Percentiles rank a stretch among this genome's conserved stretches.
phyloP scores from a whole-genome alignment of 78 protist species.

The Pelomyxa schiedti region DNA sequence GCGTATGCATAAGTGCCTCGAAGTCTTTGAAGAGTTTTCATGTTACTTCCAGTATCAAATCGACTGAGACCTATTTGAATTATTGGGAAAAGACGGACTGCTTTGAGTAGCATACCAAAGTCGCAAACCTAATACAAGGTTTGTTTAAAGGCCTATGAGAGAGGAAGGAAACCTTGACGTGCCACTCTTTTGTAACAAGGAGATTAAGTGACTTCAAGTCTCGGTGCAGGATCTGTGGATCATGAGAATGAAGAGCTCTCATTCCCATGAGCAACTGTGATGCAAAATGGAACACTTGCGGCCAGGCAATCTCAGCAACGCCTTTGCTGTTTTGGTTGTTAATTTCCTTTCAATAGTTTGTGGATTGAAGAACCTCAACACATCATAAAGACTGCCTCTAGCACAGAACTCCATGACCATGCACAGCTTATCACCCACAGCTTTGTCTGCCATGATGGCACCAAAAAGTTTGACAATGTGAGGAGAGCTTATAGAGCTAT shows the following conservation, averaged over 20 bases:
- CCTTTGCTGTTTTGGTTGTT: too few relatives aligned
- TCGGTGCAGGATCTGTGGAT: neutral
- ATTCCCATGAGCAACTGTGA: neutral
- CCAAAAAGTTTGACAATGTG: constrained; percentile 48
- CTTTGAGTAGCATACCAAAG: too few relatives aligned
- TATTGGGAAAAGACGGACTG: too few relatives aligned
- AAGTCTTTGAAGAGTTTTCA: constrained; percentile 45
- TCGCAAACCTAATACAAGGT: too few relatives aligned
- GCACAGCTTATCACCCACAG: constrained; percentile 48
- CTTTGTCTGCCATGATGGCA: constrained; percentile 40
- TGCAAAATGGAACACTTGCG: neutral
- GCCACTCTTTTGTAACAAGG: constrained; percentile 31
- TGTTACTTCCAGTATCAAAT: constrained; percentile 36
- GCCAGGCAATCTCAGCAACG: neutral
- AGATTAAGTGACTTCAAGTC: constrained; percentile 53
- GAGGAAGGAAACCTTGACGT: too few relatives aligned
- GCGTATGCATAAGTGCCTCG: constrained; percentile 59
- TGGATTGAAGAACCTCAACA: constrained; percentile 42
- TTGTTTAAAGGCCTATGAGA: too few relatives aligned
- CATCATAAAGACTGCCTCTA: constrained; percentile 47
- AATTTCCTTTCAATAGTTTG: too few relatives aligned
- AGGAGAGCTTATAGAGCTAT: constrained; percentile 45
- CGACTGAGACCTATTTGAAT: constrained; percentile 49
- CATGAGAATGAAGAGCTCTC: neutral
- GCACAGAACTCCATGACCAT: constrained; percentile 56